Base-by-base conservation (phyloP, 805 yeast genomes). In the Saccharomycopsis sp. region DNA sequence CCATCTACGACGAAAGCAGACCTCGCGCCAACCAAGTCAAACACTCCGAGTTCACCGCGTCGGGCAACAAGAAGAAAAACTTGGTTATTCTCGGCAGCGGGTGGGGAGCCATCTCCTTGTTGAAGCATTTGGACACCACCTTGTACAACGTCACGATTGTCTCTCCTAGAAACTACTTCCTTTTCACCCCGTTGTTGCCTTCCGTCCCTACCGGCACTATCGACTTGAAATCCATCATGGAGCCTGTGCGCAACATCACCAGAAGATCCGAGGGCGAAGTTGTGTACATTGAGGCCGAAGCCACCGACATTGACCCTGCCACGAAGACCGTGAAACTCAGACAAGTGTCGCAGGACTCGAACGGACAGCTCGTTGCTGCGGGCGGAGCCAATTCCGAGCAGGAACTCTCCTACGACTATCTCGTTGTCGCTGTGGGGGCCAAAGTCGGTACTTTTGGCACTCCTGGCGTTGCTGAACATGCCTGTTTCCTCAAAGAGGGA, bases 151-250 rank as follows among this genome's bases (percentile, higher is more conserved):
- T 91, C 54, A 83, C 90, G 53, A 84, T 91, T 57, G 87, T 91
- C 52, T 89, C 97, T 48, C 97, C 98, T 62, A 83, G 97, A 76
- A 92, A 91, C 78, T 92, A 89, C 78, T 91, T 91, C 75, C 78
- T 91, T 66, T 91, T 92, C 79, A 91, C 98, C 58, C 97, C 98
- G n/a, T 77, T 91, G 70, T 79, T 91, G 66, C 97, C 98, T 52
- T 88, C 96, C 24, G 88, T 92, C 64, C 96, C 97, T 58, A 91
- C 96, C 44, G 97, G 97, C 63, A 88, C 97, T 54, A 83, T 90
- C 60, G 97, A 89, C 67, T 73, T 82, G 64, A 89, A 94, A 72
- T 91, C 97, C 23, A 91, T 91, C 69, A 87, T 90, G 73, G 97
- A 91, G 72, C 97, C 97, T 34, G 90, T 92, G 57, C 83, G 97